These are phyloP conservation scores for Ceratocystis eucalypticola DNA, from an alignment of 2,329 filamentous ascomycete species.

Conservation along the genomic window DNA sequence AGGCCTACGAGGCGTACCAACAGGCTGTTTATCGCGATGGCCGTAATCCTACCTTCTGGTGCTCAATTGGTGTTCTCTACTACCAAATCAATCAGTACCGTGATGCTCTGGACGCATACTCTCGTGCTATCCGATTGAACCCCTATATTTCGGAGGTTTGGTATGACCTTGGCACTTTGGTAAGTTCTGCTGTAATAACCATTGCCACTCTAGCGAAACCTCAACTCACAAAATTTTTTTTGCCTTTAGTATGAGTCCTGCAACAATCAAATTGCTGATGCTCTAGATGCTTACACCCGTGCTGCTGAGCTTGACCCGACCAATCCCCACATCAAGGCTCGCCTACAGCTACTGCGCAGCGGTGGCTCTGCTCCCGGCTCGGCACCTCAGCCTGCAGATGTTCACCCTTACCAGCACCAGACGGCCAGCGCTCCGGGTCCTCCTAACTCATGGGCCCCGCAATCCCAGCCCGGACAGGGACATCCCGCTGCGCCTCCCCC, in stretches of 20 bases:
- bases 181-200: slow-evolving; percentile 36
- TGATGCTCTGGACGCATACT: slow-evolving; percentile 94
- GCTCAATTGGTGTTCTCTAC: slow-evolving; percentile 95
- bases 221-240: slow-evolving; percentile 21
- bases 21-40: slow-evolving; percentile 97
- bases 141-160: slow-evolving; percentile 98
- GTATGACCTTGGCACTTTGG: slow-evolving; percentile 93
- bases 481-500: slow-evolving; percentile 30
- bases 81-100: slow-evolving; percentile 99
- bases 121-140: slow-evolving; percentile 87
- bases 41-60: slow-evolving; percentile 97
- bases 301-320: slow-evolving; percentile 85
- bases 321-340: slow-evolving; percentile 93
- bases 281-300: slow-evolving; percentile 85
- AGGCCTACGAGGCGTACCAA: slow-evolving; percentile 96
- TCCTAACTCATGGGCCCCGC: slow-evolving; percentile 74
- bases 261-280: slow-evolving; percentile 96
- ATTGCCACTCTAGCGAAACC: slow-evolving; percentile 21
- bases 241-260: slow-evolving; percentile 75
- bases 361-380: slow-evolving; percentile 55
- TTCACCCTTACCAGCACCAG: slow-evolving; percentile 90
- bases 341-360: slow-evolving; percentile 75
- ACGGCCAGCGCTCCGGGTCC: slow-evolving; percentile 67
- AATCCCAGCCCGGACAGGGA: slow-evolving; percentile 45
- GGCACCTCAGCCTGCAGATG: slow-evolving; percentile 85